These are phyloP conservation scores for Trypanosoma platydactyli DNA, from an alignment of 208 protist species.

Conservation along the genomic window DNA sequence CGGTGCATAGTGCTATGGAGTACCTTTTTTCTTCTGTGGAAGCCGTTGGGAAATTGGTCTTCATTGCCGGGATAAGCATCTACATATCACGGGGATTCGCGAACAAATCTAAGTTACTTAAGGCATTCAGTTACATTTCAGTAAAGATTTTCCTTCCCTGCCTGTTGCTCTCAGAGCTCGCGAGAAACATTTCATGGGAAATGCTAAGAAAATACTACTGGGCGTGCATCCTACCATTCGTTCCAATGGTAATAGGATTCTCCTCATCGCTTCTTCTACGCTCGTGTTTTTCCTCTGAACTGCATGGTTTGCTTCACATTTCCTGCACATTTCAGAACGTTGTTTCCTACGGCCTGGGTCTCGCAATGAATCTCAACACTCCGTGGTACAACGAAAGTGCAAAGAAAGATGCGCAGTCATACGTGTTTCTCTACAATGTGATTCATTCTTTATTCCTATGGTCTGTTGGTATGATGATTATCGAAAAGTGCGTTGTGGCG, in stretches of 20 bases:
- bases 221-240: slow-evolving; percentile 46
- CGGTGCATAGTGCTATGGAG: slow-evolving; percentile 1
- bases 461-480: slow-evolving; percentile 41
- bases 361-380: slow-evolving; percentile 39
- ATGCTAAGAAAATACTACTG: slow-evolving; percentile 45
- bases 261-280: slow-evolving; percentile 21
- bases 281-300: slow-evolving; percentile 27
- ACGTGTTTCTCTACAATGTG: slow-evolving; percentile 49
- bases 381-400: slow-evolving; percentile 31
- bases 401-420: slow-evolving; percentile 31
- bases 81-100: slow-evolving; percentile 15
- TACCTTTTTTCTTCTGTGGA: slow-evolving; percentile 12
- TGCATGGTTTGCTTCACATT: slow-evolving; percentile 35
- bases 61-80: slow-evolving; percentile 9
- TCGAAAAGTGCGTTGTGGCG: slow-evolving; percentile 31
- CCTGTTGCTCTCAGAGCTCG: slow-evolving; percentile 24
- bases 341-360: slow-evolving; percentile 37
- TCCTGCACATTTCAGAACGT: slow-evolving; percentile 55
- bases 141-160: slow-evolving; percentile 30
- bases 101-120: slow-evolving; percentile 13
- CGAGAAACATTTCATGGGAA: slow-evolving; percentile 29
- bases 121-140: slow-evolving; percentile 28
- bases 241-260: slow-evolving; percentile 42
- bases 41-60: slow-evolving; percentile 27
- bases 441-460: slow-evolving; percentile 43